Percentiles rank a stretch among this genome's conserved stretches.
Evolutionary conservation across 306 rosid genomes (phyloP).

Genomic region (Sesbania bispinosa): DNA sequence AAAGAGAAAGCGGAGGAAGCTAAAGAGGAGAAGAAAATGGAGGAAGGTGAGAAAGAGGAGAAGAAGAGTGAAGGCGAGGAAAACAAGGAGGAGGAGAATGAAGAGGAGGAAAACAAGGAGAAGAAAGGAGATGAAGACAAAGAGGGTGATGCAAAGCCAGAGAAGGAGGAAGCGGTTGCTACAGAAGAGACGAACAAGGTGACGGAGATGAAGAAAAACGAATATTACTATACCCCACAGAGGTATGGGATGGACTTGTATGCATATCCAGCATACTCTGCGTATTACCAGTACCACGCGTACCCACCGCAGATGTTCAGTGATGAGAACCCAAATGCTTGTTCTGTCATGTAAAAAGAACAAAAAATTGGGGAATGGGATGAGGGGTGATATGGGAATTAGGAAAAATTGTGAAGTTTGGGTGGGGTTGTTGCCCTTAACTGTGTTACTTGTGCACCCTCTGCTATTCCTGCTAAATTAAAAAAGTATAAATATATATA

Average conservation of each 20-base stretch:
- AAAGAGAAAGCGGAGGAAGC: conserved; percentile 9
- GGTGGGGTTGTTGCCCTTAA: too few relatives aligned
- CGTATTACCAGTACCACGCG: not conserved
- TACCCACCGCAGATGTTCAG: conserved; percentile 81
- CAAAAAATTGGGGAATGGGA: not conserved
- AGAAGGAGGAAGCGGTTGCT: not conserved
- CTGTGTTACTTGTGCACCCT: too few relatives aligned
- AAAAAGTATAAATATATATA: not conserved
- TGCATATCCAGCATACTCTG: conserved; percentile 1
- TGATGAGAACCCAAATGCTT: conserved; percentile 85
- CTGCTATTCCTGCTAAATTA: conserved; percentile 1
- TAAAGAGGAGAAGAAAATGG: conserved; percentile 28
- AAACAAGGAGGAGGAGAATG: conserved; percentile 20
- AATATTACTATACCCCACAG: conserved; percentile 39
- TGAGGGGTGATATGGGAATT: not conserved
- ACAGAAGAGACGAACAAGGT: conserved; percentile 42
- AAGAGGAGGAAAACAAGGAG: conserved; percentile 14
- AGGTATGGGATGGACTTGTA: conserved; percentile 46
- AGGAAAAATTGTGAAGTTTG: conserved; percentile 5
- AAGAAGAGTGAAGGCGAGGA: conserved; percentile 27
- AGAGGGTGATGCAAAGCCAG: not conserved
- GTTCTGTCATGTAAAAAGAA: conserved; percentile 47
- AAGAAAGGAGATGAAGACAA: not conserved
- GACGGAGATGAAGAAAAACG: conserved; percentile 52
- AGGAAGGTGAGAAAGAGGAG: conserved; percentile 20